phyloP scores from a whole-genome alignment of 2,329 filamentous ascomycete genomes.

The Aspergillus novofumigatus region DNA sequence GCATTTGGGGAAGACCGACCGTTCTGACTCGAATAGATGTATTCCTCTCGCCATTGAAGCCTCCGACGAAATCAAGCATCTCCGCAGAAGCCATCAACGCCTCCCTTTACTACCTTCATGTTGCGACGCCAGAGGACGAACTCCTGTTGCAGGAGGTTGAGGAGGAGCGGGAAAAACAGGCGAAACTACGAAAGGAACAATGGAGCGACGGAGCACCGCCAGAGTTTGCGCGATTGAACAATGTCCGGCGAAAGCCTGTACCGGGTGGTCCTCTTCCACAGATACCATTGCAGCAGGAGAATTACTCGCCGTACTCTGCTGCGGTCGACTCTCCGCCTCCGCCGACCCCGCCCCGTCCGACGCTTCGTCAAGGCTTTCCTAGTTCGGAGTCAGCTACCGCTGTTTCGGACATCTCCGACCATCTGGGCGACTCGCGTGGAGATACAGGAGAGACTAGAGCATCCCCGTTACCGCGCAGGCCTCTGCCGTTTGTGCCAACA shows the following conservation, averaged over 20 bases:
- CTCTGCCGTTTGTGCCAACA: constrained; percentile 26
- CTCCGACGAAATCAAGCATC: constrained; percentile 75
- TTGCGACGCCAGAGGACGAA: constrained; percentile 61
- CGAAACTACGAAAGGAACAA: constrained; percentile 21
- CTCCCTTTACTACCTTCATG: constrained; percentile 87
- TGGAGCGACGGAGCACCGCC: constrained; percentile 19
- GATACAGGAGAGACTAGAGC: not conserved
- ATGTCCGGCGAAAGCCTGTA: constrained; percentile 39
- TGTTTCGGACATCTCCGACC: not conserved
- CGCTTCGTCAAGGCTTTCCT: not conserved
- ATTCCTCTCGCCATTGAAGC: constrained; percentile 87
- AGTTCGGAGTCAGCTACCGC: not conserved
- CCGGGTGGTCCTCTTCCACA: constrained; percentile 17
- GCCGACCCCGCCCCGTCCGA: not conserved
- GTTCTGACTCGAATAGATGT: constrained; percentile 57
- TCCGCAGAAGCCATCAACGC: constrained; percentile 80
- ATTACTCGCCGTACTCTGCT: not conserved
- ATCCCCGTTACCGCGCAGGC: constrained; percentile 15
- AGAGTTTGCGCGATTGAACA: constrained; percentile 33
- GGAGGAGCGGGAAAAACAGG: constrained; percentile 30
- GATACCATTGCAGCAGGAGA: constrained; percentile 17
- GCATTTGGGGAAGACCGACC: not conserved
- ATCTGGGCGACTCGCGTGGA: not conserved
- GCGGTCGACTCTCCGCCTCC: not conserved
- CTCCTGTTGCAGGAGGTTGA: constrained; percentile 37